Evolutionary conservation across 106 monocot species (phyloP), one percentile per base, ranked within the genome.

Genomic region (Acorus calamus): DNA sequence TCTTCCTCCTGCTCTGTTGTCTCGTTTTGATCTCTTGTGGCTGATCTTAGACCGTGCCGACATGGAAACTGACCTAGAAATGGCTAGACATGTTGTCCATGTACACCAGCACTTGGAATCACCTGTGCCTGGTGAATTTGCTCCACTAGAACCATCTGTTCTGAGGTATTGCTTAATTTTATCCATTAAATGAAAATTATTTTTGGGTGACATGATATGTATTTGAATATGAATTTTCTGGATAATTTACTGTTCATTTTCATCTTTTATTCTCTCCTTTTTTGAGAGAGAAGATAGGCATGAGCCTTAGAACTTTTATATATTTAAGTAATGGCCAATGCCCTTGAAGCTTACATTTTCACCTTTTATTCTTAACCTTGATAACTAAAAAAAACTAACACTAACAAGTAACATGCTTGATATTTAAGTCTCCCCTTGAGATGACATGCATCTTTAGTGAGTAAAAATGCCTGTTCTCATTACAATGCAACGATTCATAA

Each of bases 1-100:
- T 65, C 92, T 98, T 60, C 92, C 98, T 57, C 98, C 98, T 45
- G 98, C 98, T 14, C 88, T 98, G 59, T 72, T 98, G 11, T 98
- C 98, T 14, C 87, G 98, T 49, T 98, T 98, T 69, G 98, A 98
- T 54, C 83, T 98, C 42, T 69, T 98, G 14, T 98, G 92, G 92
- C 66, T 98, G 52, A 98, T 92, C 69, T 77, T 98, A 72, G 98
- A 98, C 70, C 87, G 83, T 43, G 92, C 98, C 50, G 85, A 98
- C 81, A 92, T 87, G 87, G 92, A 98, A 56, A 79, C 56, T 59
- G 98, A 98, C 73, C 87, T 91, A 69, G 92, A 92, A 70, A 76
- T 98, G 98, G 98, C 98, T 44, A 83, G 92, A 66, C 98, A 98
- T 75, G 50, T 98, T 56, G 73, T 92, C 43, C 80, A 92, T 64